These are phyloP conservation scores for Sicyos edulis DNA, from an alignment of 306 rosid genomes.

Conservation along the genomic window DNA sequence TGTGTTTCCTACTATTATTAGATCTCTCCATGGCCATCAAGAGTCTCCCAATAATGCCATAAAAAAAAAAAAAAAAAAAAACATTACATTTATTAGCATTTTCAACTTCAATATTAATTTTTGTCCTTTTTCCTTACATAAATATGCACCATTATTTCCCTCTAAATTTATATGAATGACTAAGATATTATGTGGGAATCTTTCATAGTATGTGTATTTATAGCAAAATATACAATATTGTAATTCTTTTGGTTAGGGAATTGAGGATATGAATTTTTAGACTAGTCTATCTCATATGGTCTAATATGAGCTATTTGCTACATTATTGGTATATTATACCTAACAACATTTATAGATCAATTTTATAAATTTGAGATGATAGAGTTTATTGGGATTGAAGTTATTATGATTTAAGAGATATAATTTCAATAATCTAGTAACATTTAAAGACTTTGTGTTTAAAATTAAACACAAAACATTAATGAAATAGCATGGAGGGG, in stretches of 20 bases:
- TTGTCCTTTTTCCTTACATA: neutral
- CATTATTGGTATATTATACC: neutral
- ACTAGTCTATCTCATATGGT: neutral
- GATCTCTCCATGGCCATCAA: slow-evolving; percentile 11
- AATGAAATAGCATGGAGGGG: no score
- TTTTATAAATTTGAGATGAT: neutral
- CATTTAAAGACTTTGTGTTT: no score
- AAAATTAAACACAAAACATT: no score
- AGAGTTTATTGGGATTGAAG: neutral
- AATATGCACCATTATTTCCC: slow-evolving; percentile 3
- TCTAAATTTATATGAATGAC: neutral
- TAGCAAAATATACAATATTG: neutral
- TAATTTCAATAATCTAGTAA: no score
- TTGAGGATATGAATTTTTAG: neutral
- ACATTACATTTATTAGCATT: neutral
- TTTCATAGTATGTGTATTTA: no score
- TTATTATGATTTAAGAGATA: neutral
- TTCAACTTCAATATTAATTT: neutral
- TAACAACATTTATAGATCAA: neutral
- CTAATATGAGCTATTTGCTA: neutral
- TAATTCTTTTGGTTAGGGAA: neutral
- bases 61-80: no score
- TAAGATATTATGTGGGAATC: neutral
- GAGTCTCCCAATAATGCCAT: neutral
- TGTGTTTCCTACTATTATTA: slow-evolving; percentile 16